A percentile compares a stretch with the other conserved stretches of the same genome.
phyloP scores from a whole-genome alignment of 202 grass and related monocot genomes.

The Zizania palustris region DNA sequence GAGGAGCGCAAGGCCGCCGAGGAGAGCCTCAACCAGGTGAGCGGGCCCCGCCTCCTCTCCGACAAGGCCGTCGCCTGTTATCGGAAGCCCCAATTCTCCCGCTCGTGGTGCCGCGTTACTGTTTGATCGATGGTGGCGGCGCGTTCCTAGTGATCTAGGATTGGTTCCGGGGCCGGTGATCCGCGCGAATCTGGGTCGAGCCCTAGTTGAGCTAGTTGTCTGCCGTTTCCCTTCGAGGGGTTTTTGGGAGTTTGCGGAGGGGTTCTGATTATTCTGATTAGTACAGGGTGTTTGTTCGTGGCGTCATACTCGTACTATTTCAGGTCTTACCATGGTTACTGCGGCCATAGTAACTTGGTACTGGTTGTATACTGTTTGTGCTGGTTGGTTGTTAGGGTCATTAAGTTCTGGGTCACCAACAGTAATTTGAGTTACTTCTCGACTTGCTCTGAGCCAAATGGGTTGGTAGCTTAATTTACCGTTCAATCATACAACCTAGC shows the following conservation, averaged over 20 bases:
- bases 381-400: slow-evolving; percentile 41
- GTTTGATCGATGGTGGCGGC: slow-evolving; percentile 31
- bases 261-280: slow-evolving; percentile 38
- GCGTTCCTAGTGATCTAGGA: background rate
- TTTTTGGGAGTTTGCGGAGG: slow-evolving; percentile 22
- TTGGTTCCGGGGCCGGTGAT: background rate
- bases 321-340: slow-evolving; percentile 26
- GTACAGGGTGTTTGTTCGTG: slow-evolving; percentile 8
- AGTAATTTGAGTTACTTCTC: slow-evolving; percentile 46
- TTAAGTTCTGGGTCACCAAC: slow-evolving; percentile 34
- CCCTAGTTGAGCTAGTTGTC: background rate
- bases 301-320: slow-evolving; percentile 44
- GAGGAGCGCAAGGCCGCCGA: slow-evolving; percentile 90
- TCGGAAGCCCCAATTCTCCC: background rate
- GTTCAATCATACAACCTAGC: slow-evolving; percentile 28
- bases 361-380: slow-evolving; percentile 21
- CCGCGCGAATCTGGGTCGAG: background rate
- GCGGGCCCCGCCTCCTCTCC: background rate
- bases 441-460: slow-evolving; percentile 5
- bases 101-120: background rate
- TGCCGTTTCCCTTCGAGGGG: background rate
- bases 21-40: slow-evolving; percentile 87
- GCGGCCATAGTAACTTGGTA: slow-evolving; percentile 38
- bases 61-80: background rate
- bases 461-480: slow-evolving; percentile 49